Base-by-base conservation (phyloP, 2,329 filamentous ascomycete genomes). In the Huntiella bhutanensis region DNA sequence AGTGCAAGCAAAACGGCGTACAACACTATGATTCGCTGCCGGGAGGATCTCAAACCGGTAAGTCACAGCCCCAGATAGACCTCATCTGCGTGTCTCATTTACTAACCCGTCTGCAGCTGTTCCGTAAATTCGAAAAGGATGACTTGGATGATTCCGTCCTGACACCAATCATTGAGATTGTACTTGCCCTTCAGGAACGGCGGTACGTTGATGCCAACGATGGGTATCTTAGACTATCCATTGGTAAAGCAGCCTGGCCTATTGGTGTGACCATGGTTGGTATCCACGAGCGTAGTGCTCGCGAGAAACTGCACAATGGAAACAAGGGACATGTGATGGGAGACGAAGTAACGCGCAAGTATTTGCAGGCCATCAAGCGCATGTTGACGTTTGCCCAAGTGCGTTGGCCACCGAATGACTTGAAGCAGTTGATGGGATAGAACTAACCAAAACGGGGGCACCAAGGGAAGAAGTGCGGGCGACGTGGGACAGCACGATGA, bases 181-280 rank as follows among this genome's bases (percentile, higher is more conserved):
- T 95, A 28, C 73, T 82, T 56, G 82, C 86, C 19, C 85, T 88
- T 3, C 91, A 98, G 62, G 79, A 86, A 58, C 74, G 86, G 50
- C 76, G 84, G 52, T 98, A 98, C 58, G 88, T 98, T 41, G 83
- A 95, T 62, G 91, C 91, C 33, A 96, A 96, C 59, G 84, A 98
- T 59, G 87, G 85, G 0, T 98, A 98, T 61, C 67, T 98, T 51
- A 73, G 84, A 45, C 68, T 98, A 46, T 93, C 84, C 59, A 98
- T 98, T 57, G 86, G 86, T 53, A 94, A 94, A 65, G 87, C 86
- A 54, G 91, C 91, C 12, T 98, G 91, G 91, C 91, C 91, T 17
- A 98, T 98, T 57, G 91, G 91, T 63, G 91, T 98, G 35, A 98
- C 91, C 60, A 98, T 96, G 91, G 91, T 98, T 57, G 91, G 91